Evolutionary conservation across 2,329 filamentous ascomycete genomes (phyloP).

Genomic region (Hysterium pulicare): DNA sequence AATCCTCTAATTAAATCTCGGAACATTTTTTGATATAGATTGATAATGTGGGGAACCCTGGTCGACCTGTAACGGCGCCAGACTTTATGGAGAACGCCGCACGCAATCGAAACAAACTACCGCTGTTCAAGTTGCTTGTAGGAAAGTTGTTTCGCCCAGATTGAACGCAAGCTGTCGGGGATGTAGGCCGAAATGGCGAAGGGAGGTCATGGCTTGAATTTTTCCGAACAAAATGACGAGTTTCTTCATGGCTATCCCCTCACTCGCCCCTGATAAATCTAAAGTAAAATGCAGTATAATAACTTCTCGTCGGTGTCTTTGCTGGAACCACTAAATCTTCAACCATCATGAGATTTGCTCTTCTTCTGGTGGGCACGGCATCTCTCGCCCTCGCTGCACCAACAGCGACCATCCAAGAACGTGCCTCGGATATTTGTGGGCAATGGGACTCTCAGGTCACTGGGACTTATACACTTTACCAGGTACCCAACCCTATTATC

Average conservation of each 20-base stretch:
- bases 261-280: no score
- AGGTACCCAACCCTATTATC: constrained; percentile 8
- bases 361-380: constrained; percentile 24
- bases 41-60: background rate
- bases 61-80: background rate
- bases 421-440: constrained; percentile 28
- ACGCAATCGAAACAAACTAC: background rate
- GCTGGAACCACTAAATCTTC: constrained; percentile 26
- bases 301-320: background rate
- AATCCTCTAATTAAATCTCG: background rate
- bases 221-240: background rate
- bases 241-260: background rate
- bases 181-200: background rate
- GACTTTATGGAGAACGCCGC: background rate
- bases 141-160: background rate
- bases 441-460: constrained; percentile 27
- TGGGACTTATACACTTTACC: constrained; percentile 33
- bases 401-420: constrained; percentile 22
- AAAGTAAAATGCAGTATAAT: background rate
- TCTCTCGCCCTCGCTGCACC: constrained; percentile 27
- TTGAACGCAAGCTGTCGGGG: background rate
- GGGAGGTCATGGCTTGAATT: background rate
- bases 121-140: background rate
- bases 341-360: no score
- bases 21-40: background rate